phyloP scores from a whole-genome alignment of 1,284 basidiomycete genomes.

The Sanghuangporus sanghuang region DNA sequence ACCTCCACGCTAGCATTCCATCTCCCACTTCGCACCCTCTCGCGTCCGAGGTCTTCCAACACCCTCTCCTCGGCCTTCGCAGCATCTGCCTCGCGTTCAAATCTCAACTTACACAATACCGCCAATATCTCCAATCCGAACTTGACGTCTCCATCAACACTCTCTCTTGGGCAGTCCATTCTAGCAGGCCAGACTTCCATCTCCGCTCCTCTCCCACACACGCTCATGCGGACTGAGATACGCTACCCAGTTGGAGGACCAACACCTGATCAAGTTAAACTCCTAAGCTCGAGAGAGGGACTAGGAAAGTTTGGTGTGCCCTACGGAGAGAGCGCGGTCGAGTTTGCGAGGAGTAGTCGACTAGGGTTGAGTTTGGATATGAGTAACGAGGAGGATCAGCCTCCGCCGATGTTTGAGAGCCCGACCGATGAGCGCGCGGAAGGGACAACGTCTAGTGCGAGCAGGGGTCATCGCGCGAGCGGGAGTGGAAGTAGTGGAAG shows the following conservation, averaged over 20 bases:
- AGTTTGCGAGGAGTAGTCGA: constrained; percentile 5
- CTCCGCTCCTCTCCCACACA: constrained; percentile 46
- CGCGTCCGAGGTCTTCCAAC: constrained; percentile 24
- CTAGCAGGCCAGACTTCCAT: constrained; percentile 25
- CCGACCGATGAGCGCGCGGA: constrained; percentile 1
- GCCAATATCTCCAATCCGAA: background rate
- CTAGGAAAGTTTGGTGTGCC: constrained; percentile 46
- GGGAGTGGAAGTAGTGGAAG: background rate
- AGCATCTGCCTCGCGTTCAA: background rate
- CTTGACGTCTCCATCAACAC: constrained; percentile 35
- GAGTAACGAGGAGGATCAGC: background rate
- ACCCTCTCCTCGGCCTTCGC: background rate
- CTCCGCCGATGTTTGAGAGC: constrained; percentile 19
- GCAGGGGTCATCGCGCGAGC: background rate
- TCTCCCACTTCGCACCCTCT: constrained; percentile 23
- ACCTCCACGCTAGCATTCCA: constrained; percentile 28
- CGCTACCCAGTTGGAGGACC: constrained; percentile 43
- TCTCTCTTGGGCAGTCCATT: constrained; percentile 32
- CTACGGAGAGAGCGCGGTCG: constrained; percentile 35
- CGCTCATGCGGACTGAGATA: constrained; percentile 43
- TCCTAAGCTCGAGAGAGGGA: constrained; percentile 42
- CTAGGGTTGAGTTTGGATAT: constrained; percentile 1
- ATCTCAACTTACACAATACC: constrained; percentile 12
- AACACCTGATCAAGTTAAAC: constrained; percentile 47
- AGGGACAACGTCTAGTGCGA: background rate